Percentiles rank a stretch among this genome's conserved stretches.
Evolutionary conservation across 2,329 filamentous ascomycete genomes (phyloP).

Genomic region (Canariomyces notabilis): DNA sequence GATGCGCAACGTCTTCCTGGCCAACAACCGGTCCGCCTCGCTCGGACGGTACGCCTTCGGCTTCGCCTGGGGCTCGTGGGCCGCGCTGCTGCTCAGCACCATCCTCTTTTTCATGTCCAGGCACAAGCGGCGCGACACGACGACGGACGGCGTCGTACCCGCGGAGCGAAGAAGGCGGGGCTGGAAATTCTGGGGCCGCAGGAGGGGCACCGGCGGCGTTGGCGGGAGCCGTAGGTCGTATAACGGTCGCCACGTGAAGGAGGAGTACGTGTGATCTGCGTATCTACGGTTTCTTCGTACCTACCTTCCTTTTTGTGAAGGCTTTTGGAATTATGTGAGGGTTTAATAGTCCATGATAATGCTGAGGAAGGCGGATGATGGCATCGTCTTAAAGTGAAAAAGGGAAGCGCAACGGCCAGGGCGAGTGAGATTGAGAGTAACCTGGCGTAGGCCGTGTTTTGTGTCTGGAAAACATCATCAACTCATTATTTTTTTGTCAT

Average conservation of each 20-base stretch:
- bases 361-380: not conserved
- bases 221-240: slow-evolving; percentile 47
- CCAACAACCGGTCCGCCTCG: slow-evolving; percentile 49
- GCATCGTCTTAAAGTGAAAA: not conserved
- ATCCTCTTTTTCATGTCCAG: slow-evolving; percentile 63
- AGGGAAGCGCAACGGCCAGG: too few species aligned
- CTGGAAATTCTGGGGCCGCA: slow-evolving; percentile 30
- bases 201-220: slow-evolving; percentile 43
- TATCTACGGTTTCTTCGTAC: too few species aligned
- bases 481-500: too few species aligned
- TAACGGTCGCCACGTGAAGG: slow-evolving; percentile 60
- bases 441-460: not conserved
- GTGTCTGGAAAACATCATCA: not conserved
- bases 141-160: slow-evolving; percentile 1
- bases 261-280: too few species aligned
- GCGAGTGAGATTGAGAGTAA: not conserved
- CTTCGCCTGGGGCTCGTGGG: slow-evolving; percentile 71
- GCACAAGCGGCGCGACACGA: slow-evolving; percentile 29
- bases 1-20: slow-evolving; percentile 61
- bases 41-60: slow-evolving; percentile 67
- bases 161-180: slow-evolving; percentile 29
- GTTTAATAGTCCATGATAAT: not conserved
- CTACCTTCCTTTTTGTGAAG: too few species aligned
- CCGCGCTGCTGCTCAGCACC: slow-evolving; percentile 59
- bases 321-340: too few species aligned